Evolutionary conservation across 768 basidiomycete genomes (phyloP), one percentile per base, ranked within the genome.

Genomic region (Wakefieldia striispora): DNA sequence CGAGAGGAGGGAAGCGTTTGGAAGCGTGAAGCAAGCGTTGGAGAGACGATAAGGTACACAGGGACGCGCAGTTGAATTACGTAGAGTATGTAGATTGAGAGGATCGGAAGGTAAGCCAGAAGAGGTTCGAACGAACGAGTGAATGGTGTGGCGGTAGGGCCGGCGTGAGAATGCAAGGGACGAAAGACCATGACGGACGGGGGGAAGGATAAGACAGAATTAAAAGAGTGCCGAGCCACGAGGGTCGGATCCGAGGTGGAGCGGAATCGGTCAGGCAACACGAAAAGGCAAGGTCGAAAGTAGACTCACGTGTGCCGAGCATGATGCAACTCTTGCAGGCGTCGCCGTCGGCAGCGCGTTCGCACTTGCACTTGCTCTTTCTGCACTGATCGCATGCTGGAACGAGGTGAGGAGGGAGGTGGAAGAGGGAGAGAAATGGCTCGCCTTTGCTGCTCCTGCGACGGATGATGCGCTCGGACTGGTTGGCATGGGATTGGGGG

Each of bases 311-410:
- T 29, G 85, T 88, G 42, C 80, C 80, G 16, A 88, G 75, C 75
- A 86, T 76, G 35, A 83, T 70, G 64, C 90, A 93, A 59, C 80
- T 88, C 62, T 84, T 84, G 71, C 90, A 93, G 17, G 84, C 80
- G 50, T 84, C 80, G 34, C 72, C 76, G 31, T 78, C 73, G 12
- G 70, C 68, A 10, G 78, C 53, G 31, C 87, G 82, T 68, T 91
- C 91, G 67, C 91, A 92, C 70, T 91, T 91, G 75, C 91, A 92
- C 63, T 91, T 91, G 61, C 83, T 87, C 68, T 92, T 92, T 48
- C 90, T 80, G 66, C 91, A 92, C 61, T 91, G 88, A 69, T 92
- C 90, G 70, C 90, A 93, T 20, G 91, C 89, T 87, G 55, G 14
- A 11, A 12, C 5, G 26, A 33, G n/a, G 37, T 38, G 20, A 43